Base-by-base conservation (phyloP, 1,284 basidiomycete species). In the Tilletia indica region DNA sequence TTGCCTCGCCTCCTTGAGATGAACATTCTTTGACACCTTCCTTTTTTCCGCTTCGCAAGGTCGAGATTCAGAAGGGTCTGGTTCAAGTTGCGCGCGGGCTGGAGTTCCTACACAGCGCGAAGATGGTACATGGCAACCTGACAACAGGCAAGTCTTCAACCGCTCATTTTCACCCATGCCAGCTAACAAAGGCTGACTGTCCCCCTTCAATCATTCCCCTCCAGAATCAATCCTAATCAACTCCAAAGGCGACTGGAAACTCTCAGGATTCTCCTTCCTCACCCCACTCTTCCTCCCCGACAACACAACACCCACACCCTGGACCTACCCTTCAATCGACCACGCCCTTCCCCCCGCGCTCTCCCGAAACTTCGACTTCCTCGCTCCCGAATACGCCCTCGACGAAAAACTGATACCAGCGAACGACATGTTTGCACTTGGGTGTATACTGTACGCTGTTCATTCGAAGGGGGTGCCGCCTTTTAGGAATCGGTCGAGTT, bases 381-480 rank as follows among this genome's bases (percentile, higher is more conserved):
- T 83, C 94, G 96, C 95, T 0, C 96, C 96, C 0, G 96, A 98
- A 85, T 97, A 97, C 85, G 93, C 91, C 0, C 86, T 98, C 68
- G 95, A 98, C 84, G 93, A 96, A 80, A 88, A 90, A 31, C 87
- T 97, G 4, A 87, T 90, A 42, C 91, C 93, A 0, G 89, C 92
- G 0, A 97, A 94, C 49, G 96, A 99, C 83, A 92, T 99, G 88
- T 99, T 95, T 84, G 91, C 93, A 3, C 88, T 99, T 8, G 96
- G 96, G 5, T 95, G 92, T 80, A 85, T 98, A 36, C 89, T 98
- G 51, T 81, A 93, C 94, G 78, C 81, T 6, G 75, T 80, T 1
- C 94, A 98, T 83, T 91, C 91, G 81, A 93, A 92, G 80, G 93
- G 93, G 0, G 88, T 87, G 68, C 90, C 94, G 0, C 97, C 97